phyloP scores from a whole-genome alignment of 257 asterid species.

The Scutellaria galericulata region DNA sequence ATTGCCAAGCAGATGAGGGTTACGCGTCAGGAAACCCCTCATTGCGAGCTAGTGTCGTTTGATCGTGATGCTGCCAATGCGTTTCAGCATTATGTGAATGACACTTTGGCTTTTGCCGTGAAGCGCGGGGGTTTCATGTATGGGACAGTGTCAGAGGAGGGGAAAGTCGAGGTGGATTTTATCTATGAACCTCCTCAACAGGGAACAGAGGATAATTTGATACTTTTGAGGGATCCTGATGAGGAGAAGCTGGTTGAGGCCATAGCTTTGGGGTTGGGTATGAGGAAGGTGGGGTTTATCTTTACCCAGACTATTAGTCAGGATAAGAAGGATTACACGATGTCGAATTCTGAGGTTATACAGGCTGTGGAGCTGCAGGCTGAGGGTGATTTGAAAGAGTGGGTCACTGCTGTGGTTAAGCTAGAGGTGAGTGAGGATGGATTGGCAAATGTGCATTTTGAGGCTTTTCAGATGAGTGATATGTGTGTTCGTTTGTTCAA shows the following conservation, averaged over 20 bases:
- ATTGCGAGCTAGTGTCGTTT: constrained; percentile 85
- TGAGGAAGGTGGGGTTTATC: constrained; percentile 86
- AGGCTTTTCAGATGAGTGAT: constrained; percentile 97
- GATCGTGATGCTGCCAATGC: constrained; percentile 94
- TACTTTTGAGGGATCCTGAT: constrained; percentile 67
- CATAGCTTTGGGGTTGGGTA: constrained; percentile 80
- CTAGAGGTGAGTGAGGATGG: constrained; percentile 93
- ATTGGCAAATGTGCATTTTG: constrained; percentile 83
- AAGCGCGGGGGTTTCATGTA: constrained; percentile 96
- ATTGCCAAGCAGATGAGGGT: constrained; percentile 96
- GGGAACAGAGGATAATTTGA: constrained; percentile 72
- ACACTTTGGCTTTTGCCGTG: constrained; percentile 80
- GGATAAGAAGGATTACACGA: constrained; percentile 82
- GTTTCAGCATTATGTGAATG: constrained; percentile 91
- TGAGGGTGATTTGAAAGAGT: constrained; percentile 83
- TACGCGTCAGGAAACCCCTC: constrained; percentile 86
- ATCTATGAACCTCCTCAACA: constrained; percentile 94
- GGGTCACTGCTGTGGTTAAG: constrained; percentile 94
- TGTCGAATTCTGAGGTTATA: constrained; percentile 76
- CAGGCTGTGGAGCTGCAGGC: constrained; percentile 91
- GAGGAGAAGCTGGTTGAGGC: constrained; percentile 87
- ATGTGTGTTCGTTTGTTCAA: constrained; percentile 75
- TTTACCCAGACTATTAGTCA: constrained; percentile 87
- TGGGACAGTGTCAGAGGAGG: constrained; percentile 80
- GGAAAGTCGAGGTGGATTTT: constrained; percentile 83